Evolutionary conservation across 208 protist species (phyloP), one percentile per base, ranked within the genome.

Genomic region (Trypanosoma conorhini): DNA sequence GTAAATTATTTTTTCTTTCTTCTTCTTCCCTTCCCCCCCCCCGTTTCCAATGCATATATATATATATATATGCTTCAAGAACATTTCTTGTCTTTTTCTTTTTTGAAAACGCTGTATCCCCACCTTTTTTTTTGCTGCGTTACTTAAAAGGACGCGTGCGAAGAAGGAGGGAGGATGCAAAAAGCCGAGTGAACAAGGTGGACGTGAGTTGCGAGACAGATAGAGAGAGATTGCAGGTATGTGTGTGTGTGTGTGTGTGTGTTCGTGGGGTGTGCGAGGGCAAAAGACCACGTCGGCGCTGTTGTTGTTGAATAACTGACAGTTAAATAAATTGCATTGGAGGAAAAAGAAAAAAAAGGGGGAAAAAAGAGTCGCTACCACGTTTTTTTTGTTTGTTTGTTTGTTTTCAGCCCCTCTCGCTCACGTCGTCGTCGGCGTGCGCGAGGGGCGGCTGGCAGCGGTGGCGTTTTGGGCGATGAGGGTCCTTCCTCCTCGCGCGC

Each of bases 71-170:
- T 50, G 5, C 71, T 40, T 70, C 19, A 19, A 46, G 54, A n/a
- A 61, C 30, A 38, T 7, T 76, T 13, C 42, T 40, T 60, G 12
- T 65, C 74, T 51, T 66, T 51, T 78, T 22, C 76, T 73, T 74
- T 59, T n/a, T 9, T 59, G 54, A 38, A 38, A 38, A 38, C n/a
- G n/a, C n/a, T n/a, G n/a, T n/a, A n/a, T n/a, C n/a, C n/a, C n/a
- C n/a, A n/a, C n/a, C n/a, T 38, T 38, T 38, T 7, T 38, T 38
- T 2, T 38, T 7, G 33, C 33, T 9, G 33, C 7, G 33, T 38
- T 38, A 7, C 33, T 2, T 38, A 38, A 38, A 38, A 38, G 33
- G 7, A 38, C 33, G 33, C 7, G 4, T 7, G 33, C 33, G 7
- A 7, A 38, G 33, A 38, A 38, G 33, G 33, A 7, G 2, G 7